Evolutionary conservation across 2,329 filamentous ascomycete genomes (phyloP), one percentile per base, ranked within the genome.

Genomic region (Botrytis elliptica): DNA sequence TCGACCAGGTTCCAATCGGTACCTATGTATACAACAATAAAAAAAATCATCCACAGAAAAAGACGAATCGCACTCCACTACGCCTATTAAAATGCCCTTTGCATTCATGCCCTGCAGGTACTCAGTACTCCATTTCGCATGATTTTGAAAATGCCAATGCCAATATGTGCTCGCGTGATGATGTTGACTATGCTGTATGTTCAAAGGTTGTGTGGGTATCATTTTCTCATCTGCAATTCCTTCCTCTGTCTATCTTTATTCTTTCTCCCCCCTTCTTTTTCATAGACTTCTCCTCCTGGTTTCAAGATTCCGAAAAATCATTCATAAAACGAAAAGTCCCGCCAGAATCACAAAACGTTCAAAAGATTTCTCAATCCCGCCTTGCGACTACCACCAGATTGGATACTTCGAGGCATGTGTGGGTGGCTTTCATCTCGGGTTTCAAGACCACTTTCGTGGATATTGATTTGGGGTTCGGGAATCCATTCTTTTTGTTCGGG

Each of bases 401-500:
- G 75, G 1, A 79, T 69, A 67, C 77, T 78, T 9, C 76, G 71
- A 2, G 77, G 78, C 44, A 77, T 72, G 29, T 79, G 78, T 7
- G 77, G 76, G 46, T 72, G 70, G 18, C 6, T 25, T 67, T 40
- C 22, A 40, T 40, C 12, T 55, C 52, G 46, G 14, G 8, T 36
- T 67, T 55, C 33, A 7, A 38, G 33, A 9, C 12, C 14, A 29
- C 20, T 42, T n/a, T 68, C 46, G 16, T 57, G 49, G 18, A 69
- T 42, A 1, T 18, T 29, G 1, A 69, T 57, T 14, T 52, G 38
- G n/a, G 65, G 52, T n/a, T 74, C 57, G 33, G 68, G 68, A 22
- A 46, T 80, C 90, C 90, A 92, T 77, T 89, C 85, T 78, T 88
- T 89, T 63, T 84, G 81, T 38, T 87, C 84, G 5, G 86, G 82